These are phyloP conservation scores for Neofusicoccum laricinum DNA, from an alignment of 2,329 filamentous ascomycete species.

Conservation along the genomic window DNA sequence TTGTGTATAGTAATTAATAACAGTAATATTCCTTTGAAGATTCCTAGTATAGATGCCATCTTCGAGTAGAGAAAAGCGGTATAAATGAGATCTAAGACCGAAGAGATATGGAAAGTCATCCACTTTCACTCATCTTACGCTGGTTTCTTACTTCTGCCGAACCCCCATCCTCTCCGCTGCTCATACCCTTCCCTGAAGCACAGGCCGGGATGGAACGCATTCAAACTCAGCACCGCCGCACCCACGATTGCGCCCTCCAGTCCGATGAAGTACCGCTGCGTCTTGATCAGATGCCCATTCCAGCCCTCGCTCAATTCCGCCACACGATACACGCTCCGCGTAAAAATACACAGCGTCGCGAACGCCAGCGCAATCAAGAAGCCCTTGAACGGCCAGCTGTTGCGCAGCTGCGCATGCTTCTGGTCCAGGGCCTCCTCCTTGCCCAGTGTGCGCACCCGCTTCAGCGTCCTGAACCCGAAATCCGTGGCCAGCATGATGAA, in stretches of 20 bases:
- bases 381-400: slow-evolving; percentile 47
- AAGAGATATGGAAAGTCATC: too few species aligned
- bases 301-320: slow-evolving; percentile 65
- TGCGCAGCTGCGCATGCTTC: slow-evolving; percentile 25
- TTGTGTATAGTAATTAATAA: too few species aligned
- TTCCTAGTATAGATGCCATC: too few species aligned
- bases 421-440: slow-evolving; percentile 25
- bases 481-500: slow-evolving; percentile 43
- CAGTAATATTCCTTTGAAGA: too few species aligned
- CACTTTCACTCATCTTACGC: too few species aligned
- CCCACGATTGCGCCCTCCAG: slow-evolving; percentile 35
- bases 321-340: slow-evolving; percentile 63
- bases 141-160: slow-evolving; percentile 21
- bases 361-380: slow-evolving; percentile 57
- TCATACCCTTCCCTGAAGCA: slow-evolving; percentile 34
- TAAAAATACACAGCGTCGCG: slow-evolving; percentile 62
- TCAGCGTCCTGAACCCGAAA: slow-evolving; percentile 33
- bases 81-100: too few species aligned
- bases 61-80: too few species aligned
- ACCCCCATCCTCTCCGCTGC: slow-evolving; percentile 19
- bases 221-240: slow-evolving; percentile 32
- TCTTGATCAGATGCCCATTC: slow-evolving; percentile 55
- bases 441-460: slow-evolving; percentile 24
- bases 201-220: slow-evolving; percentile 35
- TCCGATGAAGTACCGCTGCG: slow-evolving; percentile 38